Conservation (phyloP, 2,329 filamentous ascomycete genomes). For the Gyromitra esculenta region DNA sequence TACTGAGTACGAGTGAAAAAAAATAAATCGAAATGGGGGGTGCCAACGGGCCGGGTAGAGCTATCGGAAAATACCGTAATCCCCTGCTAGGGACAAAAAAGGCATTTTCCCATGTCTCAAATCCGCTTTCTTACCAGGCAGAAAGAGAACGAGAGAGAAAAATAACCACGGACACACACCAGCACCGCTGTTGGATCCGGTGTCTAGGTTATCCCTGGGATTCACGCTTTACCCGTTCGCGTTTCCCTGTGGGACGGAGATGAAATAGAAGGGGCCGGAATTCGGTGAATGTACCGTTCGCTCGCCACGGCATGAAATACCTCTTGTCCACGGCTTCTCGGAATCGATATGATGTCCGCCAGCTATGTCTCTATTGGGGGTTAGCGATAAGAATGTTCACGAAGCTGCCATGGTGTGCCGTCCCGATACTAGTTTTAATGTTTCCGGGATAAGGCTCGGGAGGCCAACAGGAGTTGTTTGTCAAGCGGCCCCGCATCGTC, state of each 20-base stretch:
- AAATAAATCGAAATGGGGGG: conserved; percentile 21
- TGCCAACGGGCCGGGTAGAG: conserved; percentile 33
- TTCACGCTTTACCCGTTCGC: conserved; percentile 19
- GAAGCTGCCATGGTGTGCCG: conserved; percentile 2
- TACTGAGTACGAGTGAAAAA: conserved; percentile 21
- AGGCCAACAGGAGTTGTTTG: conserved; percentile 32
- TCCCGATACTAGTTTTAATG: conserved; percentile 19
- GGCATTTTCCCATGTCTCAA: conserved; percentile 33
- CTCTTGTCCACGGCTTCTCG: conserved; percentile 31
- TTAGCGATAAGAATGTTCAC: conserved; percentile 21
- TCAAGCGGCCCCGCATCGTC: conserved; percentile 26
- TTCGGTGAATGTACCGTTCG: conserved; percentile 46
- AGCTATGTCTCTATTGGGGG: conserved; percentile 10
- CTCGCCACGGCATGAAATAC: not conserved
- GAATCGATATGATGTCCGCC: conserved; percentile 31
- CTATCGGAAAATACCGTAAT: conserved; percentile 36
- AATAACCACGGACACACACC: conserved; percentile 44
- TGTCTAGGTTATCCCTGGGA: conserved; percentile 45
- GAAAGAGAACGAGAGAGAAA: conserved; percentile 4
- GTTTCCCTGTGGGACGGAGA: conserved; percentile 37
- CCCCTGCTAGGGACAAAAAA: conserved; percentile 30
- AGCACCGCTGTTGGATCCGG: conserved; percentile 31
- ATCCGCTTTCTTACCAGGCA: conserved; percentile 16
- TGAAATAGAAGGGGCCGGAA: conserved; percentile 38
- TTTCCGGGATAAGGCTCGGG: conserved; percentile 24